A percentile compares a stretch with the other conserved stretches of the same genome.
phyloP scores from a whole-genome alignment of 208 protist species.

The Trypanosomatidae sp. region DNA sequence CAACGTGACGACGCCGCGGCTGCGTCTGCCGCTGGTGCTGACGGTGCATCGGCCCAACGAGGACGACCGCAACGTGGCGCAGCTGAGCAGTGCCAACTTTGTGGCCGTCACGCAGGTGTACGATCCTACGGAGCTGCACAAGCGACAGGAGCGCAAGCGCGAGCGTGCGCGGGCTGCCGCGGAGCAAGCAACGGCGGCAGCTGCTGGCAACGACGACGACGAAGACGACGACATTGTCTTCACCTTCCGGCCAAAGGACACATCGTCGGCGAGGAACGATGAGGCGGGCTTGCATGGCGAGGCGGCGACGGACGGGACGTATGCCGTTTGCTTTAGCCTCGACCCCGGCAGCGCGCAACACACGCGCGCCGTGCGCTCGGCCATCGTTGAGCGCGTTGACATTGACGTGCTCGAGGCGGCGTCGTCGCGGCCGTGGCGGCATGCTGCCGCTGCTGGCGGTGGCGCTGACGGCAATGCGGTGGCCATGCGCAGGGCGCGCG shows the following conservation, averaged over 20 bases:
- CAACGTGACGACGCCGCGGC: slow-evolving; percentile 11
- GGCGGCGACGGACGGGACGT: slow-evolving; percentile 10
- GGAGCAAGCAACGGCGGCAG: not conserved
- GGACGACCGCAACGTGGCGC: slow-evolving; percentile 4
- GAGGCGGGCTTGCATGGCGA: not conserved
- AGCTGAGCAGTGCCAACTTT: slow-evolving; percentile 4
- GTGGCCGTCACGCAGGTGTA: slow-evolving; percentile 7
- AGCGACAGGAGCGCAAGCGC: slow-evolving; percentile 1
- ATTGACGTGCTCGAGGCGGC: slow-evolving; percentile 13
- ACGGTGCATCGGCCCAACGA: slow-evolving; percentile 12
- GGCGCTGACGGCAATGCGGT: too few species aligned
- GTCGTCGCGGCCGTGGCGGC: slow-evolving; percentile 6
- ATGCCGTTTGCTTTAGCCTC: slow-evolving; percentile 26
- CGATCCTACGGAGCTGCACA: slow-evolving; percentile 5
- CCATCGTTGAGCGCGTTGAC: slow-evolving; percentile 9
- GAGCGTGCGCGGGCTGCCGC: not conserved
- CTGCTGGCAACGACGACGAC: not conserved
- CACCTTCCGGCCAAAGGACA: too few species aligned
- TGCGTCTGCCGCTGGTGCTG: slow-evolving; percentile 12
- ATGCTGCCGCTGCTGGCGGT: not conserved
- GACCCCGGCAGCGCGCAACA: not conserved
- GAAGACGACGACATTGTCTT: not conserved
- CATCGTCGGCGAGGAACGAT: not conserved
- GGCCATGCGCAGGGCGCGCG: too few species aligned
- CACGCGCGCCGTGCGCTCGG: not conserved